Evolutionary conservation across 345 rosid species (phyloP).

Genomic region (Sisymbrium irio): DNA sequence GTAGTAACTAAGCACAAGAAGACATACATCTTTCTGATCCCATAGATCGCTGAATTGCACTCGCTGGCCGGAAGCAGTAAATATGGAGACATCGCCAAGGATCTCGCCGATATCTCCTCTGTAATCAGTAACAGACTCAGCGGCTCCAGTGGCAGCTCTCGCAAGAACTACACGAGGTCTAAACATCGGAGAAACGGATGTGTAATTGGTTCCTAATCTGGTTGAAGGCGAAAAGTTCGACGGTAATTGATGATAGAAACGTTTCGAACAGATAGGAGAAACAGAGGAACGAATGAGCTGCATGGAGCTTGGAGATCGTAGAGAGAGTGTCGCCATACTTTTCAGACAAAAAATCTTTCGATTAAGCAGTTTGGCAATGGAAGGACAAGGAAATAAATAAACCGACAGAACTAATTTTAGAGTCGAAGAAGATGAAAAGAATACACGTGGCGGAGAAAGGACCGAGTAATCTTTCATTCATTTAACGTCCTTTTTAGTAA

Average conservation of each 20-base stretch:
- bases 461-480: background rate
- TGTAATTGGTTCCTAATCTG: background rate
- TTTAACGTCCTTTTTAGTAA: background rate
- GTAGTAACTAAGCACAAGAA: background rate
- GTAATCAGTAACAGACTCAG: slow-evolving; percentile 18
- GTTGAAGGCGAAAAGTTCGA: background rate
- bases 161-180: slow-evolving; percentile 17
- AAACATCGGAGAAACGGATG: background rate
- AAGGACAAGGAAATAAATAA: background rate
- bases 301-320: slow-evolving; percentile 31
- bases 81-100: slow-evolving; percentile 61
- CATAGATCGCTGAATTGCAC: slow-evolving; percentile 70
- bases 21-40: slow-evolving; percentile 76
- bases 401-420: background rate
- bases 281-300: slow-evolving; percentile 12
- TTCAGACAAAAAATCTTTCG: background rate
- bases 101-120: slow-evolving; percentile 38
- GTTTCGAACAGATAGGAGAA: slow-evolving; percentile 13
- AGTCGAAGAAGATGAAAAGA: background rate
- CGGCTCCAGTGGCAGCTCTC: slow-evolving; percentile 44
- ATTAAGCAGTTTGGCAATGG: background rate
- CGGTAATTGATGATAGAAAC: background rate
- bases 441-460: slow-evolving; percentile 21
- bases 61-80: slow-evolving; percentile 58
- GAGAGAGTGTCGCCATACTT: slow-evolving; percentile 28